phyloP scores from a whole-genome alignment of 1,139 yeast genomes.

The Wickerhamomyces sp. region DNA sequence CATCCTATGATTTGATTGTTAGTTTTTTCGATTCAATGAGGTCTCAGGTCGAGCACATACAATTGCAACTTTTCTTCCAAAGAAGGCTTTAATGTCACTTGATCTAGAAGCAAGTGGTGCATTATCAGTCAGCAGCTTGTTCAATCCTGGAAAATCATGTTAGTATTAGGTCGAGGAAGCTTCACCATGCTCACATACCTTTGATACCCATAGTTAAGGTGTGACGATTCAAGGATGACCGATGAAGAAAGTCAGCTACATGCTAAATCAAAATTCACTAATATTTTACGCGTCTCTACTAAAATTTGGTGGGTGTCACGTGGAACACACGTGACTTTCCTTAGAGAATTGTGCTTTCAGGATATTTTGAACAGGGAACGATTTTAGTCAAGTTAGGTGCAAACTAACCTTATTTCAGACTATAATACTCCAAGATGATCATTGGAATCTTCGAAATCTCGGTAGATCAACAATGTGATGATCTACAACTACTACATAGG shows the following conservation, averaged over 20 bases:
- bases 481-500: no score
- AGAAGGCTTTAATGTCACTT: conserved; percentile 76
- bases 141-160: conserved; percentile 34
- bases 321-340: no score
- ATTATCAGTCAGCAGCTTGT: conserved; percentile 69
- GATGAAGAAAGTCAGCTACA: background rate
- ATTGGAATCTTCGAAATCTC: no score
- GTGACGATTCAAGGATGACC: background rate
- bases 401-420: no score
- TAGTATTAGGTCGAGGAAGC: background rate
- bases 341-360: no score
- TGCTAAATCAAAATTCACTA: background rate
- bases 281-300: background rate
- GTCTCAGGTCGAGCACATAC: conserved; percentile 25
- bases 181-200: conserved; percentile 13
- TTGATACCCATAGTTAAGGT: conserved; percentile 21
- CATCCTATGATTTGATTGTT: conserved; percentile 26
- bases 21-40: background rate
- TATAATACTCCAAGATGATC: no score
- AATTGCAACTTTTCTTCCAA: conserved; percentile 94
- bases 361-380: no score
- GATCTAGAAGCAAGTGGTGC: conserved; percentile 80
- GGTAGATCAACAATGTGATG: no score
- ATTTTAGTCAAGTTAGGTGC: no score
- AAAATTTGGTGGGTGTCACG: no score